phyloP scores from a whole-genome alignment of 257 asterid species.

The Echites panduratus region DNA sequence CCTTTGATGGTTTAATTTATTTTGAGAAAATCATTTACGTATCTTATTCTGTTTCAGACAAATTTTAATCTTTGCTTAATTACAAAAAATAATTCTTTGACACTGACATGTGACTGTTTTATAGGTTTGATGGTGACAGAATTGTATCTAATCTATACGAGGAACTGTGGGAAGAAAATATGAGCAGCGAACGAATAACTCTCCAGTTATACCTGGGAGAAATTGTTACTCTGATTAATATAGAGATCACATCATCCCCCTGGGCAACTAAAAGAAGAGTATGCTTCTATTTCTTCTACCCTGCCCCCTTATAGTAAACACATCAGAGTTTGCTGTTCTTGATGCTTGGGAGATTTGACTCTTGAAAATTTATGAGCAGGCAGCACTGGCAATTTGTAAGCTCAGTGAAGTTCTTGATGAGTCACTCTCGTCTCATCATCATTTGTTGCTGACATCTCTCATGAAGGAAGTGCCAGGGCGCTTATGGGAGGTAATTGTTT shows the following conservation, averaged over 20 bases:
- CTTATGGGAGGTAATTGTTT: slow-evolving; percentile 78
- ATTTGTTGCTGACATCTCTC: slow-evolving; percentile 62
- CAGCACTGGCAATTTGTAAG: slow-evolving; percentile 72
- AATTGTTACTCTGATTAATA: slow-evolving; percentile 67
- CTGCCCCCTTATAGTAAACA: neutral
- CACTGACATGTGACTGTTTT: slow-evolving; percentile 6
- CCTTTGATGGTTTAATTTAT: neutral
- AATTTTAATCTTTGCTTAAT: neutral
- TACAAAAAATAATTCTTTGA: neutral
- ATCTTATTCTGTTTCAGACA: neutral
- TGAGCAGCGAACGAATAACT: slow-evolving; percentile 84
- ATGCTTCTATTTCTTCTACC: slow-evolving; percentile 15
- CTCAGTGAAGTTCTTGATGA: slow-evolving; percentile 88
- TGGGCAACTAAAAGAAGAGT: slow-evolving; percentile 96
- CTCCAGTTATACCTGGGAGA: slow-evolving; percentile 86
- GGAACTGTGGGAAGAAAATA: slow-evolving; percentile 97
- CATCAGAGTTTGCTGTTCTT: neutral
- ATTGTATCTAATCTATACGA: slow-evolving; percentile 65
- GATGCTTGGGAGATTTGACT: slow-evolving; percentile 1
- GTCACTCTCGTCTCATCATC: slow-evolving; percentile 68
- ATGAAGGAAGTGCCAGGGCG: slow-evolving; percentile 95
- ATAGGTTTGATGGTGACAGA: slow-evolving; percentile 96
- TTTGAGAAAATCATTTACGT: neutral
- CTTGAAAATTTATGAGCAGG: slow-evolving; percentile 39
- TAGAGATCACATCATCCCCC: slow-evolving; percentile 73